Base-by-base conservation (phyloP, 1,139 yeast genomes). In the Suhomyces bokatorum region DNA sequence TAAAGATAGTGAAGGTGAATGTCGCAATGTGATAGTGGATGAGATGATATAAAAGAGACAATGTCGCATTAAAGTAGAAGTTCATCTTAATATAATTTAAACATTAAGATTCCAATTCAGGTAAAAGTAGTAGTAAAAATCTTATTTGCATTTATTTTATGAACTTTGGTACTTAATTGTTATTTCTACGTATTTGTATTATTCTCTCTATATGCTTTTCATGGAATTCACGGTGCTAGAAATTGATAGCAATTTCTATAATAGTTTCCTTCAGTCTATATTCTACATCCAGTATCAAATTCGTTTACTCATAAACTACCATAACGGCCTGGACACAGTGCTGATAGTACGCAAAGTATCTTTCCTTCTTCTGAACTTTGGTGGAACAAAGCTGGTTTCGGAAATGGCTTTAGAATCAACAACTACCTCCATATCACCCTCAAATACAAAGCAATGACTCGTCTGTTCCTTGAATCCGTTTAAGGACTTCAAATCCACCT, bases 341-440 rank as follows among this genome's bases (percentile, higher is more conserved):
- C 61, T 58, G 26, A 72, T 63, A 2, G 72, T 61, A 37, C 63
- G 59, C 35, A 73, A 48, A 10, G 65, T 60, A 50, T 71, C 76
- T 32, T 60, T 63, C 34, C 76, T 57, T 36, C 58, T 55, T 32
- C 60, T 60, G 40, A 70, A 62, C 41, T 53, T 60, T n/a, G 74
- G 75, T 2, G 78, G 78, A 31, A 73, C 59, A 51, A 71, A 71
- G 14, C 52, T 50, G 17, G 48, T 15, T 27, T 54, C 51, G 16
- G 55, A 47, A 16, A 63, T 52, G 10, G 48, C 46, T 26, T 52
- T 51, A 6, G 57, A 35, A 43, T 62, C 62, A 6, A 63, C 51
- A 9, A 48, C 52, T 14, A 55, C 48, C 26, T 58, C 62, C 45
- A 52, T 43, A 22, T 54, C 59, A 32, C 36, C 47, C 38, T 56